These are phyloP conservation scores for Pseudogymnoascus sp. DNA, from an alignment of 2,329 filamentous ascomycete genomes.

Conservation along the genomic window DNA sequence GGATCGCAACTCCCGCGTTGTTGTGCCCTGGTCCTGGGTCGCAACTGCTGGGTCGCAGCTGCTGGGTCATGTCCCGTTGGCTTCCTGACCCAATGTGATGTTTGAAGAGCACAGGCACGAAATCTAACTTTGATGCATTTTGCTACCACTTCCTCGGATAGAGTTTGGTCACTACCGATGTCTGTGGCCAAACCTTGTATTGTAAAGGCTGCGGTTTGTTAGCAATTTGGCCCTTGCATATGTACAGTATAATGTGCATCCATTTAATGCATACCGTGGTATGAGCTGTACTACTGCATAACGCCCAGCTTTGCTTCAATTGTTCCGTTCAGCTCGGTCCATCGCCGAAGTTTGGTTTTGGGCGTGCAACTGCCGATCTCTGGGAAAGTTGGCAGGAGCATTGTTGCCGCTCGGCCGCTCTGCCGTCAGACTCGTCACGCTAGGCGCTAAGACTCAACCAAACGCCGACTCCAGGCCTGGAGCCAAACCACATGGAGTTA, in stretches of 20 bases:
- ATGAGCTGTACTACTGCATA: background rate
- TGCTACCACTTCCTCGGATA: background rate
- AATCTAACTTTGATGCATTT: background rate
- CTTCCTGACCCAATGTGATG: background rate
- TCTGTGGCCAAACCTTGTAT: background rate
- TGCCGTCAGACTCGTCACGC: background rate
- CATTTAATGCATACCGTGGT: background rate
- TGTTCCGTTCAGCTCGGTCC: conserved; percentile 1
- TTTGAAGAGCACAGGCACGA: background rate
- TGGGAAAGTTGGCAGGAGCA: background rate
- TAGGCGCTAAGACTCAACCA: background rate
- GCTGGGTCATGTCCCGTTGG: background rate
- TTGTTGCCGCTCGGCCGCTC: background rate
- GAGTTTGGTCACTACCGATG: background rate
- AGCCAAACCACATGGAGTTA: background rate
- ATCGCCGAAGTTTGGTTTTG: background rate
- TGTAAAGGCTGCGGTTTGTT: background rate
- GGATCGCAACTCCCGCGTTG: background rate
- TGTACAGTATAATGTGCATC: background rate
- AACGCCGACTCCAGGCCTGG: background rate
- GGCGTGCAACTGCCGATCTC: background rate
- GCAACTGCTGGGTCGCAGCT: background rate
- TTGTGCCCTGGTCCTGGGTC: background rate
- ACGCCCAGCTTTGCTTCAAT: background rate
- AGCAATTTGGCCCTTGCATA: background rate